Percentiles rank a stretch among this genome's conserved stretches.
phyloP scores from a whole-genome alignment of 768 basidiomycete species.

The Termitomyces sp. region DNA sequence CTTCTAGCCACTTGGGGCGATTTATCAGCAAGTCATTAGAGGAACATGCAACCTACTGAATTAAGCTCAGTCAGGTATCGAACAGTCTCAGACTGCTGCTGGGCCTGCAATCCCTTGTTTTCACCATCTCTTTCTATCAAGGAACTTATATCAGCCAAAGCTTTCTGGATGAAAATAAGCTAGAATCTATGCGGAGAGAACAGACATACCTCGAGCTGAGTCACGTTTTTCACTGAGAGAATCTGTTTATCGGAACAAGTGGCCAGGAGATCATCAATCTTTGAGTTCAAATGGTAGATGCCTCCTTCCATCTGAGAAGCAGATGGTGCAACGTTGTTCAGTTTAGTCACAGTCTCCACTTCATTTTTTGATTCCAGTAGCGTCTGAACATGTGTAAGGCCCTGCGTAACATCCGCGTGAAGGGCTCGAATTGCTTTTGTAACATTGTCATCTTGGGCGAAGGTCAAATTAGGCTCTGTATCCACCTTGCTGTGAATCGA shows the following conservation, averaged over 20 bases:
- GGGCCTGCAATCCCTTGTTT: conserved; percentile 42
- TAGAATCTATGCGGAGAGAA: neutral
- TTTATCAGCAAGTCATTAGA: neutral
- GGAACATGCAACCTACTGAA: conserved; percentile 33
- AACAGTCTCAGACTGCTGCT: conserved; percentile 69
- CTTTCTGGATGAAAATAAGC: neutral
- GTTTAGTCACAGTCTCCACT: neutral
- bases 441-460: neutral
- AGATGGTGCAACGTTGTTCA: conserved; percentile 10
- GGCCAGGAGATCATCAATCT: conserved; percentile 11
- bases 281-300: conserved; percentile 8
- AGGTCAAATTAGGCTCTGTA: neutral
- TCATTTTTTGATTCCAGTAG: neutral
- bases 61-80: conserved; percentile 79
- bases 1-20: conserved; percentile 70
- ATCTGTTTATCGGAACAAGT: neutral
- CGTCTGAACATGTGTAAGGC: conserved; percentile 1
- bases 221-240: neutral
- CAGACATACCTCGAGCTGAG: neutral
- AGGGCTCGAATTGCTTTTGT: conserved; percentile 5
- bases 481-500: conserved; percentile 4
- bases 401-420: conserved; percentile 3
- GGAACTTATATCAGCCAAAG: conserved; percentile 37
- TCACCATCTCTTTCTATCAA: conserved; percentile 43
- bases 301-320: neutral